Conservation (phyloP, 2,329 filamentous ascomycete genomes). For the Alternaria sp. region DNA sequence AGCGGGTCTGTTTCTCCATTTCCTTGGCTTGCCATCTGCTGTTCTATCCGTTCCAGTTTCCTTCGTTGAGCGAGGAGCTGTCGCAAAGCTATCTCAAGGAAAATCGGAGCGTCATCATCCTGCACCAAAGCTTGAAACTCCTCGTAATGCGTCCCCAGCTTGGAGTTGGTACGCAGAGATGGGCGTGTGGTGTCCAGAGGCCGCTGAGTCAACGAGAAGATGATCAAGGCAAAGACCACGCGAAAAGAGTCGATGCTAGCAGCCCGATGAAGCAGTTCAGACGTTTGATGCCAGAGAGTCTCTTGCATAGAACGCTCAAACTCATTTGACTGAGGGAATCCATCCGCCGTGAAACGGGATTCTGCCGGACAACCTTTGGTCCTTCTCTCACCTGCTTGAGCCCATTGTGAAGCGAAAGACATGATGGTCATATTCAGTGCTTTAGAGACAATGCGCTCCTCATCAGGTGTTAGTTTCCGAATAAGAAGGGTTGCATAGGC, state of each 20-base stretch:
- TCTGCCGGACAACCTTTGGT: slow-evolving; percentile 17
- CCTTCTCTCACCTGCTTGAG: slow-evolving; percentile 35
- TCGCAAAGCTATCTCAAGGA: slow-evolving; percentile 14
- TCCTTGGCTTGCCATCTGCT: slow-evolving; percentile 18
- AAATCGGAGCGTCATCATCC: slow-evolving; percentile 13
- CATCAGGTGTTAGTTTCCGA: slow-evolving; percentile 53
- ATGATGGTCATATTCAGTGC: slow-evolving; percentile 61
- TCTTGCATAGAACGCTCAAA: slow-evolving; percentile 51
- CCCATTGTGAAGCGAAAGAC: slow-evolving; percentile 64
- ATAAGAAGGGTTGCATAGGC: slow-evolving; percentile 39
- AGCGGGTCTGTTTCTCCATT: slow-evolving; percentile 28
- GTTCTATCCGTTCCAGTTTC: slow-evolving; percentile 11
- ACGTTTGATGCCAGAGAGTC: slow-evolving; percentile 54
- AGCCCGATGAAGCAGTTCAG: slow-evolving; percentile 47
- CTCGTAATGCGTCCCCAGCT: slow-evolving; percentile 2
- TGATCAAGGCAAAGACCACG: slow-evolving; percentile 55
- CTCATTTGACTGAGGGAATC: slow-evolving; percentile 18
- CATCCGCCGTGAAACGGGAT: slow-evolving; percentile 24
- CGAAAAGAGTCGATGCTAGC: slow-evolving; percentile 54
- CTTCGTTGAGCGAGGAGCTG: slow-evolving; percentile 18
- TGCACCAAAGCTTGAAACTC: slow-evolving; percentile 12
- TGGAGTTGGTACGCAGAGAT: background rate
- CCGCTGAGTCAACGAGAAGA: slow-evolving; percentile 55
- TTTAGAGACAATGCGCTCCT: slow-evolving; percentile 49
- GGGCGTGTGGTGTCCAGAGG: slow-evolving; percentile 37